Percentiles rank a stretch among this genome's conserved stretches.
phyloP scores from a whole-genome alignment of 305 asterid genomes.

The Solanum hybrid region DNA sequence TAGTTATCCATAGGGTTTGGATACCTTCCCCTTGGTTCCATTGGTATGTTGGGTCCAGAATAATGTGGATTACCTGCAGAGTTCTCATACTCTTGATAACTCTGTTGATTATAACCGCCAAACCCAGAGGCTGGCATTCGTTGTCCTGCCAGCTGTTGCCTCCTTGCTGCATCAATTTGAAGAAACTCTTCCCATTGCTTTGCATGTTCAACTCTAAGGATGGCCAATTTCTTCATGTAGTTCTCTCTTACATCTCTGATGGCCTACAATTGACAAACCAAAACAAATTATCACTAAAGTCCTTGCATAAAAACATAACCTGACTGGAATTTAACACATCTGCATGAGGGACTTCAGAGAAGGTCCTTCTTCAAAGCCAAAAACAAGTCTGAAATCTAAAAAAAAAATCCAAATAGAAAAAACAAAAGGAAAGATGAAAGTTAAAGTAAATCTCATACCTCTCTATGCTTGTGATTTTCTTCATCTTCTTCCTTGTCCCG shows the following conservation, averaged over 20 bases:
- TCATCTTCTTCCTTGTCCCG: conserved; percentile 97
- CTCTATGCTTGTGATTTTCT: conserved; percentile 77
- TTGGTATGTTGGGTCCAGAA: conserved; percentile 42
- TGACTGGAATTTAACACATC: neutral
- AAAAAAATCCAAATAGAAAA: neutral
- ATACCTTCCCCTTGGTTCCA: conserved; percentile 56
- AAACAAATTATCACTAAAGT: neutral
- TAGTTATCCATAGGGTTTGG: conserved; percentile 49
- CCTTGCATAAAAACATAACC: neutral
- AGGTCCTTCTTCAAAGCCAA: neutral
- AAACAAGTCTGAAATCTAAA: neutral
- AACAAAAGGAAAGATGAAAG: neutral
- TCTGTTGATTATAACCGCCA: conserved; percentile 43
- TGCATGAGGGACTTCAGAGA: neutral
- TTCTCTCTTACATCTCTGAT: conserved; percentile 63
- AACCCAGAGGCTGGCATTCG: conserved; percentile 42
- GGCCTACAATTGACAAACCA: conserved; percentile 36
- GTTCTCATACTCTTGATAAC: conserved; percentile 39
- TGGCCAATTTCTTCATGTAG: conserved; percentile 47
- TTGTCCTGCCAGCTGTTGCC: conserved; percentile 47
- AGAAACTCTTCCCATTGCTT: conserved; percentile 84
- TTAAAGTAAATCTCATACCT: conserved; percentile 37
- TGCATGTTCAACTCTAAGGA: conserved; percentile 57
- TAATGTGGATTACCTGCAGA: conserved; percentile 41
- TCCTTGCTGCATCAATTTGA: conserved; percentile 53